Base-by-base conservation (phyloP, 257 asterid species). In the Forsythia suspensa region DNA sequence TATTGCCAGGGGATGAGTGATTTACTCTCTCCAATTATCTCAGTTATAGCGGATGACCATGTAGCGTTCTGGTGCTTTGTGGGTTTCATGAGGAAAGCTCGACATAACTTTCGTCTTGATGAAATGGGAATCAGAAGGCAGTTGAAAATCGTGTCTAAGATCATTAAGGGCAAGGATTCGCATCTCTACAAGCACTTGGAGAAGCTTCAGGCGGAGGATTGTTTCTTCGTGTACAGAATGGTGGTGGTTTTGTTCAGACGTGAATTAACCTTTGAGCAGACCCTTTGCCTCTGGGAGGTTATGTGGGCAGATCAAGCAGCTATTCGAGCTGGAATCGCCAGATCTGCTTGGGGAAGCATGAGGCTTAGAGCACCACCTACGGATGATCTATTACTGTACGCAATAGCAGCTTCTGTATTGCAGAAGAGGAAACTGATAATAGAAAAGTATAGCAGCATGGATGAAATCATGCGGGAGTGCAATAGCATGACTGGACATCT, bases 281-380 rank as follows among this genome's bases (percentile, higher is more conserved):
- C 93, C 8, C 91, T 92, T 48, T 90, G 95, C 83, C 91, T 94
- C 0, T 94, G 98, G 98, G 98, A 94, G 85, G 97, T 94, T 24
- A 92, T 92, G 97, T 94, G 98, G 97, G 97, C 98, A 0, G 98
- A 94, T 85, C 98, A 94, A 79, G 97, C 96, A 3, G 98, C 98
- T 9, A 82, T 94, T 34, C 88, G 97, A 74, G 97, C 95, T 2
- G 95, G 97, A 29, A 87, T 94, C 2, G 88, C 86, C 0, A 89
- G 88, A 80, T 89, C 97, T 4, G 86, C 92, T 0, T 87, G 96
- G 96, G 85, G 93, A 24, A 88, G 89, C 51, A 83, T 89, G 86
- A 90, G 90, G 92, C 77, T 81, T 36, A 85, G 87, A 80, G 96
- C 97, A 1, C 98, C 97, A 18, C 98, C 97, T 2, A 90, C 94